Evolutionary conservation across 768 basidiomycete genomes (phyloP).

Genomic region (Phlegmacium glaucopus): DNA sequence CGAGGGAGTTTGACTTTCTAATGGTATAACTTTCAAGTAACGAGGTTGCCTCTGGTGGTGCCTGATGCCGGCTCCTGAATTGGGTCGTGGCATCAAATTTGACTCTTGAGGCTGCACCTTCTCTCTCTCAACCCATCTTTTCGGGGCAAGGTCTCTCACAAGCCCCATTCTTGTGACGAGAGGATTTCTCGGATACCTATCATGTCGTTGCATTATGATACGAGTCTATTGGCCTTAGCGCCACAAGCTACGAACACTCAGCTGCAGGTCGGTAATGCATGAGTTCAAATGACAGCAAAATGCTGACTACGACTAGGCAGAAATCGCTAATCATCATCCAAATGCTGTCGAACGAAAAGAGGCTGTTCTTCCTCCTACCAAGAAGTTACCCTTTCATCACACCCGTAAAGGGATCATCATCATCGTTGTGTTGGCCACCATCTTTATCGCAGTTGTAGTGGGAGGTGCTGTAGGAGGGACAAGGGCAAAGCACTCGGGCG

Average conservation of each 20-base stretch:
- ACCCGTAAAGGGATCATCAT: constrained; percentile 45
- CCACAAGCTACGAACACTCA: constrained; percentile 41
- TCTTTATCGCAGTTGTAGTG: constrained; percentile 49
- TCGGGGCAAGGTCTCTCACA: background rate
- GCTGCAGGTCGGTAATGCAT: constrained; percentile 30
- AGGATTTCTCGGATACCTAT: too few relatives aligned
- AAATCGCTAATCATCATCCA: background rate
- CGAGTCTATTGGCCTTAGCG: constrained; percentile 33
- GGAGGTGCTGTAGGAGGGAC: constrained; percentile 59
- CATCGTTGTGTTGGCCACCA: constrained; percentile 31
- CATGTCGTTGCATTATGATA: constrained; percentile 34
- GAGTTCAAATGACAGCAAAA: background rate
- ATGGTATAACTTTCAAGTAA: too few relatives aligned
- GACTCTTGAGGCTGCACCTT: too few relatives aligned
- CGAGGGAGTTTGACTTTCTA: too few relatives aligned
- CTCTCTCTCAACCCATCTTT: too few relatives aligned
- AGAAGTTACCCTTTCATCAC: constrained; percentile 38
- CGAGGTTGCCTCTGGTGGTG: too few relatives aligned
- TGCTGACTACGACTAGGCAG: constrained; percentile 5
- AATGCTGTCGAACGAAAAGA: background rate
- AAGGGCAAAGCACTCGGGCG: constrained; percentile 3
- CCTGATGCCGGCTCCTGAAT: too few relatives aligned
- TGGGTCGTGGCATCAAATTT: too few relatives aligned
- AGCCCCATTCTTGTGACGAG: constrained; percentile 11
- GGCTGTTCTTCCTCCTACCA: constrained; percentile 30